phyloP scores from a whole-genome alignment of 192 early-diverging fungal species.

The Coemansia nantahalensis region DNA sequence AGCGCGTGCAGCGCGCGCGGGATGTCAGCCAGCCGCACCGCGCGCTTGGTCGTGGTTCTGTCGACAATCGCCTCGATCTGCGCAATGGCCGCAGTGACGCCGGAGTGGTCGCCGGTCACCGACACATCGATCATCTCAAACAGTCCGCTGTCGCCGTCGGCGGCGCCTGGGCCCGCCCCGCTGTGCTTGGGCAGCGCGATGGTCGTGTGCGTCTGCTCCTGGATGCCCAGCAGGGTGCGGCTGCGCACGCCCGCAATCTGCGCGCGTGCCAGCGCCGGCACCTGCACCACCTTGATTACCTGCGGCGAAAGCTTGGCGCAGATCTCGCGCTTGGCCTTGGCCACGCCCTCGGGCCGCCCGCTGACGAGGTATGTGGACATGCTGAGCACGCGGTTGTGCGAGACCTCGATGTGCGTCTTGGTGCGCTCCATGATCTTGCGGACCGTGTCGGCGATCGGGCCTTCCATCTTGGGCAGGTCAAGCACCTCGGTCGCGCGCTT shows the following conservation, averaged over 20 bases:
- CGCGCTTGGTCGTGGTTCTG: slow-evolving; percentile 71
- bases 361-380: slow-evolving; percentile 82
- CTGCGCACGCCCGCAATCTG: slow-evolving; percentile 84
- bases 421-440: slow-evolving; percentile 63
- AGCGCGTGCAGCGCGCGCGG: slow-evolving; percentile 78
- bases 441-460: slow-evolving; percentile 56
- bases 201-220: slow-evolving; percentile 65
- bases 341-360: slow-evolving; percentile 76
- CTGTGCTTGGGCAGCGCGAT: slow-evolving; percentile 64
- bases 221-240: slow-evolving; percentile 72
- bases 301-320: slow-evolving; percentile 67
- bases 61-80: slow-evolving; percentile 79
- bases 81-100: slow-evolving; percentile 79
- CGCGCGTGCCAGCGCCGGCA: slow-evolving; percentile 79
- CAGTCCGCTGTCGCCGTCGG: slow-evolving; percentile 57
- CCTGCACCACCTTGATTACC: slow-evolving; percentile 57
- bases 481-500: slow-evolving; percentile 57
- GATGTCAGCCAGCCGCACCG: slow-evolving; percentile 62
- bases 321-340: slow-evolving; percentile 75
- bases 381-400: slow-evolving; percentile 66
- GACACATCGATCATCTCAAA: slow-evolving; percentile 57
- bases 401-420: slow-evolving; percentile 79
- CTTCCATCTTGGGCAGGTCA: slow-evolving; percentile 47
- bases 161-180: slow-evolving; percentile 16
- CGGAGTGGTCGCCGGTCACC: slow-evolving; percentile 81